Percentiles rank a stretch among this genome's conserved stretches.
phyloP scores from a whole-genome alignment of 257 asterid genomes.

The Solanum clarkiae region DNA sequence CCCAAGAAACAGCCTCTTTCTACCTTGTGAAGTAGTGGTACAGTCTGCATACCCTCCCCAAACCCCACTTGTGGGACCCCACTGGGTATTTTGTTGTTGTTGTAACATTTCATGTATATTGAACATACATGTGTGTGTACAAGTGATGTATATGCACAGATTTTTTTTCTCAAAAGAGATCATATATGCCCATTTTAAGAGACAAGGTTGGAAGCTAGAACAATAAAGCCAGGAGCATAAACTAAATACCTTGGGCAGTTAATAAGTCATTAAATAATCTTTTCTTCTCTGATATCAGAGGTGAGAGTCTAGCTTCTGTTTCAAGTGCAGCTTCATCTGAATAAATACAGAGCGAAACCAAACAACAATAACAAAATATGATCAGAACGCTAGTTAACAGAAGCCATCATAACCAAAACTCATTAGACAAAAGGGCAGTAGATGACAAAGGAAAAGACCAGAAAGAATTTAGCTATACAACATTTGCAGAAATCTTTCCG shows the following conservation, averaged over 20 bases:
- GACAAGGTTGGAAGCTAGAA: background rate
- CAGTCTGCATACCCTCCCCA: too few relatives aligned
- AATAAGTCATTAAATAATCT: constrained; percentile 73
- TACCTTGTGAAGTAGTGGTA: too few relatives aligned
- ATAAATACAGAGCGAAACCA: background rate
- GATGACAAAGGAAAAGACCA: background rate
- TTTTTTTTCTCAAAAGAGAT: background rate
- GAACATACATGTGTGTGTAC: background rate
- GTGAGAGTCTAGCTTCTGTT: constrained; percentile 87
- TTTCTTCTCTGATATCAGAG: constrained; percentile 80
- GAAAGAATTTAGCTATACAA: background rate
- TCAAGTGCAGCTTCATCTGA: constrained; percentile 94
- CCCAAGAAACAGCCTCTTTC: too few relatives aligned
- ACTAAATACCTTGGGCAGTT: constrained; percentile 76
- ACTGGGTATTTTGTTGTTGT: too few relatives aligned
- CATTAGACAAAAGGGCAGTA: background rate
- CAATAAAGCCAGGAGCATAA: background rate
- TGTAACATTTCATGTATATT: background rate
- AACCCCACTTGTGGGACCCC: too few relatives aligned
- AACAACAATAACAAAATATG: background rate
- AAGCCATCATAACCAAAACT: background rate
- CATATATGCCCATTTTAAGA: background rate
- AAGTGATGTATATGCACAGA: background rate
- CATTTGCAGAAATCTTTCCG: background rate
- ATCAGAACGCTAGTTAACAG: background rate